Percentiles rank a stretch among this genome's conserved stretches.
Evolutionary conservation across 805 yeast genomes (phyloP).

Genomic region (Monosporozyma servazzii): DNA sequence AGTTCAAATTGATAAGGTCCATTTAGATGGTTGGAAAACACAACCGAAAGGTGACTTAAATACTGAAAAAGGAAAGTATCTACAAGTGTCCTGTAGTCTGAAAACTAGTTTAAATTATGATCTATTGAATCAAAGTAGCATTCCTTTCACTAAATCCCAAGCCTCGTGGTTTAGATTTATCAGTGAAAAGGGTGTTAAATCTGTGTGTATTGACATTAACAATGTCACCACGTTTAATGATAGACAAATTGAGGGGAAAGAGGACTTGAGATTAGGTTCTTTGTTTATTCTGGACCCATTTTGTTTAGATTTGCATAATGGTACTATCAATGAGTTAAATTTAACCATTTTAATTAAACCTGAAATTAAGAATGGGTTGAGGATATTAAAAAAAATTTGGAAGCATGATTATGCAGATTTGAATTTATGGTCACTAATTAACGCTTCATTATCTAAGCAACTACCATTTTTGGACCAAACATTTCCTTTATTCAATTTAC

Average conservation of each 20-base stretch:
- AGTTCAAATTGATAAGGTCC: conserved; percentile 13
- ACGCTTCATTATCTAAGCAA: conserved; percentile 14
- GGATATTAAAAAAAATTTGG: conserved; percentile 24
- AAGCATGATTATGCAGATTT: conserved; percentile 18
- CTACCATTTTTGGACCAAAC: conserved; percentile 4
- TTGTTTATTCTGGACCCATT: conserved; percentile 13
- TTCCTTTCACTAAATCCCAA: not conserved
- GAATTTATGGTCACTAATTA: conserved; percentile 20
- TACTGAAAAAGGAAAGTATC: conserved; percentile 15
- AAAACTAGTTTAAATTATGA: conserved; percentile 16
- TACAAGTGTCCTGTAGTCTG: conserved; percentile 13
- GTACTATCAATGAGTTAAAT: conserved; percentile 13
- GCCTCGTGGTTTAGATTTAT: conserved; percentile 7
- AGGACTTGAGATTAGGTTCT: conserved; percentile 11
- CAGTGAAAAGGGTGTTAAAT: conserved; percentile 14
- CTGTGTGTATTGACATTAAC: conserved; percentile 19
- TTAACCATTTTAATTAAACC: conserved; percentile 22
- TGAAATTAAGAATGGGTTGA: conserved; percentile 16
- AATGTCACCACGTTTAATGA: conserved; percentile 21
- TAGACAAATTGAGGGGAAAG: conserved; percentile 2
- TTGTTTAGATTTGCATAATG: conserved; percentile 19
- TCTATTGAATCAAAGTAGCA: conserved; percentile 7
- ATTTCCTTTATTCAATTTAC: conserved; percentile 12
- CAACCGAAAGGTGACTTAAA: conserved; percentile 8
- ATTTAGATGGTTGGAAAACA: conserved; percentile 25